Evolutionary conservation across 371 early-diverging fungal genomes (phyloP), one percentile per base, ranked within the genome.

Genomic region (Entomophthora muscae): DNA sequence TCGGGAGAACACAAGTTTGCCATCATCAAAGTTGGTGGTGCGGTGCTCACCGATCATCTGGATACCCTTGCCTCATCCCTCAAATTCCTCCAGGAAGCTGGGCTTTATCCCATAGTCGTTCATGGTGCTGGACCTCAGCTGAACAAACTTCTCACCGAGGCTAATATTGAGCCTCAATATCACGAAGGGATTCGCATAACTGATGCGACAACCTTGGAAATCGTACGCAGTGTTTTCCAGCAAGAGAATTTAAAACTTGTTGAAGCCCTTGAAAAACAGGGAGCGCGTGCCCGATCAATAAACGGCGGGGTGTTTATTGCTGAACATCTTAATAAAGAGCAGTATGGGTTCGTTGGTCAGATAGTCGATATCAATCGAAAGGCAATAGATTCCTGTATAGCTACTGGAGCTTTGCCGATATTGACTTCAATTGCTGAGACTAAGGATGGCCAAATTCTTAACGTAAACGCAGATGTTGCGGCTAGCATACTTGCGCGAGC

Each of bases 1-100:
- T 95, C 94, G 42, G 95, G 94, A 71, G 95, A 95, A 70, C 93
- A 94, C 77, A 92, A 93, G 77, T 97, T 97, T 76, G 98, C 98
- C 21, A 93, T 97, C 61, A 95, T 97, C 76, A 97, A 97, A 72
- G 96, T 97, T 24, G 98, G 98, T 61, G 98, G 98, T 17, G 98
- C 95, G 3, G 93, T 97, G 13, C 75, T 97, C 65, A 84, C 92
- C 0, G 92, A 97, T 71, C 91, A 95, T 60, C 79, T 97, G 57
- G 91, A 91, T 63, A 90, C 92, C 22, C 74, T 97, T 23, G 93
- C 93, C 1, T 91, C 92, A 1, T 85, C 95, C 26, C 79, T 95
- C 68, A 90, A 94, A 10, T 97, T 97, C 73, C 78, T 97, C 66
- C 86, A 92, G 76, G 85, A 93, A 53, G 95, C 95, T 3, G 98